These are phyloP conservation scores for Naganishia vaughanmartiniae DNA, from an alignment of 768 basidiomycete species.

Conservation along the genomic window DNA sequence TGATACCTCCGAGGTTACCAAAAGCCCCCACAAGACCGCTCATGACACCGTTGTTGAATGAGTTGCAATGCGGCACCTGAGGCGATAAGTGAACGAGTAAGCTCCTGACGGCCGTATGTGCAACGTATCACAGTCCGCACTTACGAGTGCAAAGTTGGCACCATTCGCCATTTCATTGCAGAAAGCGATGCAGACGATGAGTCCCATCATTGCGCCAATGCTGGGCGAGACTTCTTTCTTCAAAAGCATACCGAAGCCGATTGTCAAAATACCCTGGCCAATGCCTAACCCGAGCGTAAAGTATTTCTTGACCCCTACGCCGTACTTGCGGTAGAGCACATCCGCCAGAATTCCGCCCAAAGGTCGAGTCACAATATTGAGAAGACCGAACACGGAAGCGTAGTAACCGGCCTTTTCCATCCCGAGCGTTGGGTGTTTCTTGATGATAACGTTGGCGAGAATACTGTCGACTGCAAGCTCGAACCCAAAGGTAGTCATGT, in stretches of 20 bases:
- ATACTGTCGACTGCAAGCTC: constrained; percentile 63
- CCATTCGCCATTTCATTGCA: constrained; percentile 58
- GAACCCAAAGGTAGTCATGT: constrained; percentile 61
- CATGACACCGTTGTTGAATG: constrained; percentile 43
- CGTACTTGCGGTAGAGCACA: constrained; percentile 52
- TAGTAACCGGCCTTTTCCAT: constrained; percentile 60
- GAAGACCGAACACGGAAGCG: constrained; percentile 55
- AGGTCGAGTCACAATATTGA: constrained; percentile 60
- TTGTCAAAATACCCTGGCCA: constrained; percentile 55
- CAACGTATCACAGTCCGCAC: neutral
- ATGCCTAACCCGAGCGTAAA: constrained; percentile 56
- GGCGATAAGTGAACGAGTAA: constrained; percentile 43
- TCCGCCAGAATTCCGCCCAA: constrained; percentile 59
- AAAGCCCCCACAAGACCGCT: constrained; percentile 24
- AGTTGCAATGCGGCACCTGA: constrained; percentile 57
- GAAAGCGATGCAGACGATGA: constrained; percentile 53
- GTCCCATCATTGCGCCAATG: constrained; percentile 33
- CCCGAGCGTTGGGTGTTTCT: constrained; percentile 54
- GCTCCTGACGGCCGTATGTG: neutral
- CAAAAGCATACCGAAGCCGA: constrained; percentile 56
- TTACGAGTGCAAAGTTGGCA: constrained; percentile 45
- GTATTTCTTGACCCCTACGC: constrained; percentile 57
- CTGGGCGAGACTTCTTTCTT: constrained; percentile 10
- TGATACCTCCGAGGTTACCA: constrained; percentile 28
- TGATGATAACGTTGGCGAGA: constrained; percentile 57